Conservation (phyloP, 1,284 basidiomycete genomes). For the Boletus albobrunnescens region DNA sequence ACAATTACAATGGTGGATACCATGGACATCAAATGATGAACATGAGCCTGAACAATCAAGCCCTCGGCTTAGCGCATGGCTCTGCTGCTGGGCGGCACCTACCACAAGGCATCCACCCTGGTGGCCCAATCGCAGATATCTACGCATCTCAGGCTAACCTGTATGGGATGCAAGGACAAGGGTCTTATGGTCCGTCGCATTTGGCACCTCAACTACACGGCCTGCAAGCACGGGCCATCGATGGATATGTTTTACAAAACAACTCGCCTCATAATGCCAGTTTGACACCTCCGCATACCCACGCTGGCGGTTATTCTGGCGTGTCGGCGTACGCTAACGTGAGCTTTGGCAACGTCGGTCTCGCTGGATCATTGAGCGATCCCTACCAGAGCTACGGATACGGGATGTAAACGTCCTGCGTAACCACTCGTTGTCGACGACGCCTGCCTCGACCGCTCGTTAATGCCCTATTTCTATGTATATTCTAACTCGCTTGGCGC, state of each 20-base stretch:
- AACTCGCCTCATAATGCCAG: constrained; percentile 59
- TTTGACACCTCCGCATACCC: constrained; percentile 52
- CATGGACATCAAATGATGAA: constrained; percentile 61
- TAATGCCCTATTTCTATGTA: constrained; percentile 40
- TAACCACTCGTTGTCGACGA: constrained; percentile 8
- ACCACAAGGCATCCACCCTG: constrained; percentile 48
- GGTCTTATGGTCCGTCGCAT: constrained; percentile 40
- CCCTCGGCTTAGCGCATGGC: constrained; percentile 44
- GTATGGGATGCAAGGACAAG: constrained; percentile 55
- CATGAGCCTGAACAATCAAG: constrained; percentile 54
- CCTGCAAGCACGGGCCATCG: constrained; percentile 66
- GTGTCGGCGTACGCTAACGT: constrained; percentile 49
- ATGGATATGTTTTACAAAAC: constrained; percentile 73
- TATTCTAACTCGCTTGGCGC: constrained; percentile 33
- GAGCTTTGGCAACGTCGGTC: constrained; percentile 55
- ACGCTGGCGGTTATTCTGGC: constrained; percentile 52
- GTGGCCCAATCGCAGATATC: constrained; percentile 61
- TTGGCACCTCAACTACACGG: constrained; percentile 50
- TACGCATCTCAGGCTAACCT: constrained; percentile 60
- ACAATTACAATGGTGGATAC: constrained; percentile 56
- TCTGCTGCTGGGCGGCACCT: constrained; percentile 49
- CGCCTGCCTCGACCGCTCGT: constrained; percentile 16
- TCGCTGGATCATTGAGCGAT: constrained; percentile 56
- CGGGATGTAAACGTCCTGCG: constrained; percentile 55
- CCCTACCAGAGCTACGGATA: constrained; percentile 77